Conservation (phyloP, 1,284 basidiomycete genomes). For the Pseudozyma pruni region DNA sequence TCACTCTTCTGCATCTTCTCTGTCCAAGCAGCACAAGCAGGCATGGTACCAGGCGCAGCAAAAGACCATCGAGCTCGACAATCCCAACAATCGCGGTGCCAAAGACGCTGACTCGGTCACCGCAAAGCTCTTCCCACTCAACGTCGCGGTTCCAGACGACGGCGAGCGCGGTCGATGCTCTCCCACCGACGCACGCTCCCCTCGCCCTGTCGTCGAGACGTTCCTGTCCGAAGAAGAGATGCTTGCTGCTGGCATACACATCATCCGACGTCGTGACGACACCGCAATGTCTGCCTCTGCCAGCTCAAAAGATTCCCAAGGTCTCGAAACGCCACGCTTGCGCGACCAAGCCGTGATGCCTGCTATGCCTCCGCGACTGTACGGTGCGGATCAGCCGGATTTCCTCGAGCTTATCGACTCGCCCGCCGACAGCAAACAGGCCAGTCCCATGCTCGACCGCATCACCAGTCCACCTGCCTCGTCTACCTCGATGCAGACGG, state of each 20-base stretch:
- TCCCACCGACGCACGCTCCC: slow-evolving; percentile 6
- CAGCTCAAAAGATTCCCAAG: slow-evolving; percentile 7
- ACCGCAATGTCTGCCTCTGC: slow-evolving; percentile 2
- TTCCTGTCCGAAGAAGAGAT: slow-evolving; percentile 46
- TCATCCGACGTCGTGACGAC: slow-evolving; percentile 35
- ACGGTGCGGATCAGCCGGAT: slow-evolving; percentile 42
- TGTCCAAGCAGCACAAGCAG: slow-evolving; percentile 42
- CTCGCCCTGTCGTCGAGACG: slow-evolving; percentile 22
- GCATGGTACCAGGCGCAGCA: slow-evolving; percentile 53
- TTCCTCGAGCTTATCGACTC: slow-evolving; percentile 47
- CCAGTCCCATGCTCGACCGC: slow-evolving; percentile 24
- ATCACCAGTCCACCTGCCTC: slow-evolving; percentile 10
- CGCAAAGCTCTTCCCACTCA: slow-evolving; percentile 35
- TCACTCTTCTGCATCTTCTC: neutral
- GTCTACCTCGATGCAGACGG: slow-evolving; percentile 13
- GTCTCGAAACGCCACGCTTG: slow-evolving; percentile 6
- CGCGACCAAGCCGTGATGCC: slow-evolving; percentile 9
- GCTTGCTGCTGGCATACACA: slow-evolving; percentile 45
- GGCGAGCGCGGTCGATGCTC: slow-evolving; percentile 6
- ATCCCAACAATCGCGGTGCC: slow-evolving; percentile 15
- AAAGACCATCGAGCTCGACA: slow-evolving; percentile 44
- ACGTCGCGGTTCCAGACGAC: slow-evolving; percentile 6
- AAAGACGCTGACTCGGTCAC: slow-evolving; percentile 4
- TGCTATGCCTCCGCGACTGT: slow-evolving; percentile 20
- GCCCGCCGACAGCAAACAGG: slow-evolving; percentile 22